Conservation (phyloP, 345 rosid genomes). For the Bruguiera parviflora region DNA sequence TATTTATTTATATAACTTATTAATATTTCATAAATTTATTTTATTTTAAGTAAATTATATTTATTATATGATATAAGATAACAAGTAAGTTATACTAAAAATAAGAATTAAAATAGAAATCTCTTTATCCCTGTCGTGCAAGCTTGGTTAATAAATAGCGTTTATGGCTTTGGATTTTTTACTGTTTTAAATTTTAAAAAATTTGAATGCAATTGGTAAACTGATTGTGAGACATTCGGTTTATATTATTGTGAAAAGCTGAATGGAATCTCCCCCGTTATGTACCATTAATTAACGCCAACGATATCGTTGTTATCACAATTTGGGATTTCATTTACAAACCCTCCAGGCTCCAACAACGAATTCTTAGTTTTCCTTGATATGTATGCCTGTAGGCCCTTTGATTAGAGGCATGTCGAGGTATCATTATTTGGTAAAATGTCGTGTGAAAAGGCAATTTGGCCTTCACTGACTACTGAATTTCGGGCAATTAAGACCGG, state of each 20-base stretch:
- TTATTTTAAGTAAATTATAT: no score
- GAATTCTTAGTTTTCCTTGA: neutral
- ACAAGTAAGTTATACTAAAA: no score
- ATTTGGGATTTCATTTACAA: neutral
- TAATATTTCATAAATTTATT: no score
- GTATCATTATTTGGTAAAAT: neutral
- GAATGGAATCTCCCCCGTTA: constrained; percentile 19
- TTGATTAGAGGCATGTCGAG: neutral
- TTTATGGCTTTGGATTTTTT: neutral
- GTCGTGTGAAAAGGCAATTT: neutral
- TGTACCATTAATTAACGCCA: constrained; percentile 18
- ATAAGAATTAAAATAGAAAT: no score
- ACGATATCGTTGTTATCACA: neutral
- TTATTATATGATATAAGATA: no score
- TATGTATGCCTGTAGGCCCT: neutral
- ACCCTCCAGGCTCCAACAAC: neutral
- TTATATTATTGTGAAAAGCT: neutral
- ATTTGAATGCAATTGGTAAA: neutral
- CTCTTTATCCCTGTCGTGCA: no score
- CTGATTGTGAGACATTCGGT: neutral
- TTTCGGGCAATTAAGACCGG: neutral
- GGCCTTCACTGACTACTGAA: neutral
- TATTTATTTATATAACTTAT: no score
- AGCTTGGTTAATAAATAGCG: neutral
- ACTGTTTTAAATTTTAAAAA: neutral